These are phyloP conservation scores for Shiraia bambusicola DNA, from an alignment of 2,329 filamentous ascomycete genomes.

Conservation along the genomic window DNA sequence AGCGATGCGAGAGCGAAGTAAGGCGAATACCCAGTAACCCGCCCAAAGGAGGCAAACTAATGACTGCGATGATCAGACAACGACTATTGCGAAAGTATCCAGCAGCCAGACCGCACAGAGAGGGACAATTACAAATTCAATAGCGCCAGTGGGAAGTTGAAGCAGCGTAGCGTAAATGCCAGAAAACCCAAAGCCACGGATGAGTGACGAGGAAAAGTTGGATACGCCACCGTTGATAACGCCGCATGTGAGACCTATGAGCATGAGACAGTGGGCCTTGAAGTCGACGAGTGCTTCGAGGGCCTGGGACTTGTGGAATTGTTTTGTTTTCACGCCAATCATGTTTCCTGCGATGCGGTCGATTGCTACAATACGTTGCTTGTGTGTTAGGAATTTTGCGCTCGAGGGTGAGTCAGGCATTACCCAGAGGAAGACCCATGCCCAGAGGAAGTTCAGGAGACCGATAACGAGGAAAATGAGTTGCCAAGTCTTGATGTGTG, in stretches of 20 bases:
- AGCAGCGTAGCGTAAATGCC: conserved; percentile 47
- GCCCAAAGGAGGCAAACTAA: conserved; percentile 50
- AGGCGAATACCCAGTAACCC: conserved; percentile 55
- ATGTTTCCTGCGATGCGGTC: conserved; percentile 45
- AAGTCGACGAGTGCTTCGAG: conserved; percentile 46
- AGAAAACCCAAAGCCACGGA: conserved; percentile 48
- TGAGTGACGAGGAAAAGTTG: conserved; percentile 52
- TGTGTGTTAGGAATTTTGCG: conserved; percentile 42
- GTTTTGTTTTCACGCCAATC: conserved; percentile 47
- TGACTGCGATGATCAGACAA: conserved; percentile 40
- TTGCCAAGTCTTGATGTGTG: conserved; percentile 36
- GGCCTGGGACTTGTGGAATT: conserved; percentile 41
- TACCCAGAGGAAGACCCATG: conserved; percentile 37
- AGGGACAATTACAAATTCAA: conserved; percentile 47
- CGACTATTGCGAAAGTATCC: conserved; percentile 34
- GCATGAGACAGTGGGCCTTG: conserved; percentile 44
- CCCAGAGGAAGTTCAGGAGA: conserved; percentile 41
- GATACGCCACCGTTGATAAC: conserved; percentile 55
- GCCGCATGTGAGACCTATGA: conserved; percentile 49
- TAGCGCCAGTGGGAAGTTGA: conserved; percentile 48
- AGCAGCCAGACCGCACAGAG: conserved; percentile 38
- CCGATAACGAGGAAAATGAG: conserved; percentile 44
- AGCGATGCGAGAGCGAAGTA: conserved; percentile 49
- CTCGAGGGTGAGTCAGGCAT: conserved; percentile 43
- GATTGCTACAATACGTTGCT: conserved; percentile 44